Conservation (phyloP, 345 rosid species). For the Syzygium oleosum region DNA sequence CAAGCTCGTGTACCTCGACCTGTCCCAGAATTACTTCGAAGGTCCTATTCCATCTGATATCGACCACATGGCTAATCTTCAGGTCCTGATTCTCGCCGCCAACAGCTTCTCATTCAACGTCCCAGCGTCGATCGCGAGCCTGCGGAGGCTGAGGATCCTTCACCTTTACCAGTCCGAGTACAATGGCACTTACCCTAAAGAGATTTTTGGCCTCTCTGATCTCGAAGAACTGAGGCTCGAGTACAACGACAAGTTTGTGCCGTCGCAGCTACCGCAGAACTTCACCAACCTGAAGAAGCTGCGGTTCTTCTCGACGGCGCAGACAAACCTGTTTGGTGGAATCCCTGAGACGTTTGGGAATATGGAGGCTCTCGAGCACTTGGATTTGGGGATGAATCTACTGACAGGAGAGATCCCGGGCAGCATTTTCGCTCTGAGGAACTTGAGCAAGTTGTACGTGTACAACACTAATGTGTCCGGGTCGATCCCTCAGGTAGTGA, state of each 20-base stretch:
- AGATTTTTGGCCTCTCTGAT: conserved; percentile 27
- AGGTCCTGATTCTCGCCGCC: conserved; percentile 13
- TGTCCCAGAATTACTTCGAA: conserved; percentile 37
- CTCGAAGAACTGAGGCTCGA: conserved; percentile 24
- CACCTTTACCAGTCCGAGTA: conserved; percentile 17
- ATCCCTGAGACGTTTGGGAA: conserved; percentile 33
- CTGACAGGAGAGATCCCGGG: conserved; percentile 37
- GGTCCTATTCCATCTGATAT: conserved; percentile 44
- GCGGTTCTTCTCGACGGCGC: conserved; percentile 9
- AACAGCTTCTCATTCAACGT: conserved; percentile 39
- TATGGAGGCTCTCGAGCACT: conserved; percentile 27
- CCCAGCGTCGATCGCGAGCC: conserved; percentile 32
- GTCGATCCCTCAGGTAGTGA: conserved; percentile 35
- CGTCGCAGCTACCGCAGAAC: conserved; percentile 17
- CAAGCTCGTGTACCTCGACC: conserved; percentile 33
- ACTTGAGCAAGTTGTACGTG: conserved; percentile 25
- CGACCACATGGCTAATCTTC: conserved; percentile 23
- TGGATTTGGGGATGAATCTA: conserved; percentile 20
- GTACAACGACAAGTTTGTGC: conserved; percentile 8
- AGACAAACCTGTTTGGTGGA: conserved; percentile 42
- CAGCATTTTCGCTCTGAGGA: conserved; percentile 34
- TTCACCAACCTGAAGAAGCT: conserved; percentile 33
- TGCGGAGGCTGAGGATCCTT: conserved; percentile 23
- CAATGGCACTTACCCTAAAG: conserved; percentile 30
- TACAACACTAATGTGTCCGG: conserved; percentile 22